Evolutionary conservation across 202 grass and related monocot genomes (phyloP), one percentile per base, ranked within the genome.

Genomic region (Miscanthus sacchariflorus): DNA sequence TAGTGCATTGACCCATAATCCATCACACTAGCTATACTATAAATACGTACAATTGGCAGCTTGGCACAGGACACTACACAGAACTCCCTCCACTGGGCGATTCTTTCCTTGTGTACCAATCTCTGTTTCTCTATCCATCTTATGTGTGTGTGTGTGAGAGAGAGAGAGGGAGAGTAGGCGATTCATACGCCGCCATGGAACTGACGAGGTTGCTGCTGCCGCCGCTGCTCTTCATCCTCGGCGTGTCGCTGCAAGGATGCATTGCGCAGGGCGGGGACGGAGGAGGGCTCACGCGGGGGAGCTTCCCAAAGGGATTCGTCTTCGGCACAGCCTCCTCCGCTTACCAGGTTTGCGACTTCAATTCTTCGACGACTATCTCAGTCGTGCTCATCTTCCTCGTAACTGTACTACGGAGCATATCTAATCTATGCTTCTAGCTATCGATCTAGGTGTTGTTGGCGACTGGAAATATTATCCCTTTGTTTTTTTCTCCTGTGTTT

Each of bases 281-380:
- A 43, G 86, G 30, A 87, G 89, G 27, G 63, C 89, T 98, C 27
- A 95, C 76, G 39, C 87, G 94, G 52, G 76, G 87, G 23, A 96
- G 92, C 76, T 98, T 98, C 61, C 96, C 96, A 18, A 23, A 92
- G 67, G 94, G 94, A 2, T 98, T 98, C 82, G 89, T 93, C 11
- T 98, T 98, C 87, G 96, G 96, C 86, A 96, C 92, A 49, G 94
- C 96, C 78, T 89, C 96, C 70, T 88, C 96, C 38, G 82, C 96
- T 27, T 98, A 93, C 72, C 96, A 98, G 96, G 96, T 98, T 33
- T 10, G 46, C 5, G 19, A 59, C 54, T 59, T n/a, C 54, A n/a
- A 59, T n/a, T 56, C 52, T 56, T 56, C 18, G 18, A 59, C 54
- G 54, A 59, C 54, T 21, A 21, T 56, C 17, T 56, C 5, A 0